These are phyloP conservation scores for Porpolomopsis calyptriformis DNA, from an alignment of 768 basidiomycete genomes.

Conservation along the genomic window DNA sequence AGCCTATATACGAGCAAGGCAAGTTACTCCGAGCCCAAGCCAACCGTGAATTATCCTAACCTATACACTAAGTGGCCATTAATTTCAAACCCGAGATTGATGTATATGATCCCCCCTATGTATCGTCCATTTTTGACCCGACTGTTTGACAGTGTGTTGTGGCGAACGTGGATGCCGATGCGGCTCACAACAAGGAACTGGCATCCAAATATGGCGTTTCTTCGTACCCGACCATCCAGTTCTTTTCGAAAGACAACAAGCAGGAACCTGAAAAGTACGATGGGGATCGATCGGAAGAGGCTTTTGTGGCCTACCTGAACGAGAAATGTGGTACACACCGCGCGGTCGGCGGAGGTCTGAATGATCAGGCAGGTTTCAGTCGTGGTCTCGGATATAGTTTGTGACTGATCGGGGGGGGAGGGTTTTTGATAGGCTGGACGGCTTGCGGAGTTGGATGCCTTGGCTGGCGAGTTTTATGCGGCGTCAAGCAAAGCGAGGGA, in stretches of 20 bases:
- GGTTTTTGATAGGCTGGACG: constrained; percentile 61
- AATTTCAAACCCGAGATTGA: constrained; percentile 70
- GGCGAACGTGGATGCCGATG: constrained; percentile 87
- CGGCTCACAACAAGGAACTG: constrained; percentile 62
- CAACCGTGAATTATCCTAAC: constrained; percentile 5
- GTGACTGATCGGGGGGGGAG: constrained; percentile 5
- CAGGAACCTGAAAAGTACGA: constrained; percentile 56
- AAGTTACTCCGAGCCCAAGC: background rate
- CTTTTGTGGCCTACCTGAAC: constrained; percentile 72
- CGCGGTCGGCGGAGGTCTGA: constrained; percentile 71
- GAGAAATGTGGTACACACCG: constrained; percentile 81
- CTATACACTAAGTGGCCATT: constrained; percentile 45
- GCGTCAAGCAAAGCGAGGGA: constrained; percentile 46
- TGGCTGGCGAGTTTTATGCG: constrained; percentile 67
- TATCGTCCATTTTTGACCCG: background rate
- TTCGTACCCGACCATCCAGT: constrained; percentile 91
- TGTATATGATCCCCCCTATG: constrained; percentile 29
- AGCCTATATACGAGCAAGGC: constrained; percentile 81
- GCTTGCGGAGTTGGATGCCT: constrained; percentile 58
- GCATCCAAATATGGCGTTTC: constrained; percentile 60
- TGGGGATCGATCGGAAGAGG: constrained; percentile 60
- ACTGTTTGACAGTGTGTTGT: constrained; percentile 65
- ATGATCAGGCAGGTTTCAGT: constrained; percentile 40
- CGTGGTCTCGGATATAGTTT: background rate
- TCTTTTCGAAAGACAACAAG: constrained; percentile 73